phyloP scores from a whole-genome alignment of 2,329 filamentous ascomycete genomes.

The Exophiala xenobiotica region DNA sequence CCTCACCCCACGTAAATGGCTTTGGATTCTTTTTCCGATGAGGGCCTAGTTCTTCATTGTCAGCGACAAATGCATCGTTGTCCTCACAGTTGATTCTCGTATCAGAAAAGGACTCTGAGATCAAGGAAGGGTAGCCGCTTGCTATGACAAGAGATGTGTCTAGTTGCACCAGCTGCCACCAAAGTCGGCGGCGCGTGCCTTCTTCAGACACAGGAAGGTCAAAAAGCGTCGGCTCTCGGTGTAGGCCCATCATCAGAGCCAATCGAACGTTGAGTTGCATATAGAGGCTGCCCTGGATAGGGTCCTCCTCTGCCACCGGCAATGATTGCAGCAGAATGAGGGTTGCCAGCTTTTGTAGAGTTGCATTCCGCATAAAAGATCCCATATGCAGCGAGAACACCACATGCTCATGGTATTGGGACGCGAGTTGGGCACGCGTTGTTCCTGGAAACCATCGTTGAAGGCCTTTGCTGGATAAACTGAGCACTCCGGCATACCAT shows the following conservation, averaged over 20 bases:
- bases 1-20: constrained; percentile 6
- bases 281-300: constrained; percentile 49
- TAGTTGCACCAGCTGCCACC: constrained; percentile 47
- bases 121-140: constrained; percentile 48
- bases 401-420: constrained; percentile 44
- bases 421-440: constrained; percentile 38
- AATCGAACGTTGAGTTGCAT: constrained; percentile 47
- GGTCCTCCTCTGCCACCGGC: constrained; percentile 49
- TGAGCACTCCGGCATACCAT: constrained; percentile 50
- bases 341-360: constrained; percentile 46
- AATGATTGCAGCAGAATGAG: constrained; percentile 50
- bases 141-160: constrained; percentile 56
- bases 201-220: constrained; percentile 47
- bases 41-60: constrained; percentile 40
- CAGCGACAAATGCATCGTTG: constrained; percentile 45
- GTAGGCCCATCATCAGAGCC: constrained; percentile 36
- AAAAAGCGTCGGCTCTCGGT: constrained; percentile 50
- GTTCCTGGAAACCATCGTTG: constrained; percentile 25
- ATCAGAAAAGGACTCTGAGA: constrained; percentile 51
- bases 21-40: constrained; percentile 28
- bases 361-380: constrained; percentile 47
- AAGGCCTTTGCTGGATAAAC: constrained; percentile 39
- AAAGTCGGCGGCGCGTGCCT: constrained; percentile 40
- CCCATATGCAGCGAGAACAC: constrained; percentile 44
- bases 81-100: constrained; percentile 48